A percentile compares a stretch with the other conserved stretches of the same genome.
Conservation (phyloP, 495 filamentous ascomycete species). For the Penicillium manginii region DNA sequence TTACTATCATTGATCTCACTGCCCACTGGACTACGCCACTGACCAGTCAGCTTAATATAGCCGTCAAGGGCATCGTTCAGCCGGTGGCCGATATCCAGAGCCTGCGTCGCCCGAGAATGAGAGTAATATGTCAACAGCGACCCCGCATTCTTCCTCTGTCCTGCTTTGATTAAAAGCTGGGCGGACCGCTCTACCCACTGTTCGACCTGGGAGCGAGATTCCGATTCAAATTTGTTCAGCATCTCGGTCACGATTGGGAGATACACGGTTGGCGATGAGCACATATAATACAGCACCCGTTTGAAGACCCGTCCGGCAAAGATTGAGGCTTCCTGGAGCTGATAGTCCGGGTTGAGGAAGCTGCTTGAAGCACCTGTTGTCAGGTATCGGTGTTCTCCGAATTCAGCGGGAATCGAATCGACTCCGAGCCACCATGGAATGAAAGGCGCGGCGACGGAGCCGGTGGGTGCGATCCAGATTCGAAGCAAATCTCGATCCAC, state of each 20-base stretch:
- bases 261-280: background rate
- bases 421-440: background rate
- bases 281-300: background rate
- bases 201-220: background rate
- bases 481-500: conserved; percentile 1
- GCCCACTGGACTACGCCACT: background rate
- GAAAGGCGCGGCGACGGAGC: background rate
- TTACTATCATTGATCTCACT: conserved; percentile 1
- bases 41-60: background rate
- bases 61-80: background rate
- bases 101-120: background rate
- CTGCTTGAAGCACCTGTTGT: background rate
- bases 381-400: conserved; percentile 1
- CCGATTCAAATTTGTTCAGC: background rate
- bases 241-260: background rate
- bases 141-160: background rate
- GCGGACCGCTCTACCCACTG: background rate
- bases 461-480: background rate
- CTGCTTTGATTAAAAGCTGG: background rate
- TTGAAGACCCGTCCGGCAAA: conserved; percentile 1
- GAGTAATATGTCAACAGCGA: conserved; percentile 1
- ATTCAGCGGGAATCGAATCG: background rate
- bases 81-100: background rate
- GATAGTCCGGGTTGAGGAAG: background rate
- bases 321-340: background rate